Evolutionary conservation across 306 rosid species (phyloP), one percentile per base, ranked within the genome.

Genomic region (Prunus campanulata): DNA sequence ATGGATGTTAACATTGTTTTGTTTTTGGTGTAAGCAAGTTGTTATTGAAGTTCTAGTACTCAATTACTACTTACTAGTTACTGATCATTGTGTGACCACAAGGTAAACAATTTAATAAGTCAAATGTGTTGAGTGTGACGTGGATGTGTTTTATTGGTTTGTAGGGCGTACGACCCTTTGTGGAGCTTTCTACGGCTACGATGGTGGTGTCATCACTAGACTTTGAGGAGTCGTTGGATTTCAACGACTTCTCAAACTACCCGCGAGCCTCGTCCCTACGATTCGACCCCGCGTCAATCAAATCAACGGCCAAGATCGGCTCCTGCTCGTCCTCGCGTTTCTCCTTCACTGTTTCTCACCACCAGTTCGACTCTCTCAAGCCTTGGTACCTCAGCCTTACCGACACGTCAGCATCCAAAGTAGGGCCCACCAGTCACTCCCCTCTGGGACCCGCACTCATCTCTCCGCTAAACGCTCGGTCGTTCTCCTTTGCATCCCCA

Each of bases 401-500:
- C 1, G 97, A 95, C 97, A 88, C 93, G 66, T 89, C 99, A 63
- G 81, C 89, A 0, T 90, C 97, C n/a, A 95, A 90, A 64, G 97
- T 92, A 35, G 97, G 97, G 3, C 97, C 97, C 77, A 86, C 93
- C 2, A 84, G 76, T 6, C 90, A 83, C 0, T 84, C 91, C 0
- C 71, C 80, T 0, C 61, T 84, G 83, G 93, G 96, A 32, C 92
- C 90, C 20, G 91, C 99, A 0, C 87, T 90, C 9, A 96, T 95
- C 86, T 95, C 99, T 7, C 96, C 97, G 0, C 86, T 88, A 73
- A 96, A 89, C 85, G 97, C 96, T 1, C 86, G 99, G 4, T 96
- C 99, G 0, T 79, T 93, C 86, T 96, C 99, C 0, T 96, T 96
- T 79, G 99, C 99, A 0, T 92, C 99, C 0, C 99, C 98, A 8